A percentile compares a stretch with the other conserved stretches of the same genome.
Conservation (phyloP, 371 early-diverging fungal species). For the Apophysomyces ossiformis region DNA sequence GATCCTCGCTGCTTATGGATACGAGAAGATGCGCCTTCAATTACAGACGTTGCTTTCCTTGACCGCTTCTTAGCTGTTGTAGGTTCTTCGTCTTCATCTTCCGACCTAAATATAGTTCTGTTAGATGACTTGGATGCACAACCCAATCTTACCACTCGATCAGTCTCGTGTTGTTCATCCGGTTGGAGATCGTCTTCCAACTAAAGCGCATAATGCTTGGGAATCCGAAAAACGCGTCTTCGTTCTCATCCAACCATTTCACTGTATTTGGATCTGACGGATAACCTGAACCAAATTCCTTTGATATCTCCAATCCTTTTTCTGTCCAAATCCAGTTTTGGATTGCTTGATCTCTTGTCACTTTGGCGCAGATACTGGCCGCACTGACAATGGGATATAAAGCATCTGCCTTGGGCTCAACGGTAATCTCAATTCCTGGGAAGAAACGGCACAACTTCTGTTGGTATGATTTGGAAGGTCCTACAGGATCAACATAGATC, state of each 20-base stretch:
- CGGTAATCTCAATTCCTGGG: conserved; percentile 78
- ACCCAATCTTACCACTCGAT: conserved; percentile 49
- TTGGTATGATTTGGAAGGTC: conserved; percentile 87
- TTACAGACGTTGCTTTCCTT: background rate
- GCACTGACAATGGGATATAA: conserved; percentile 97
- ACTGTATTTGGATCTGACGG: conserved; percentile 97
- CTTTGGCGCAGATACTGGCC: conserved; percentile 99
- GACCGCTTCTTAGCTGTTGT: conserved; percentile 15
- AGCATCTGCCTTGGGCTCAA: conserved; percentile 97
- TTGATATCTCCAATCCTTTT: conserved; percentile 51
- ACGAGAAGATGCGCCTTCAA: background rate
- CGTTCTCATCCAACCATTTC: conserved; percentile 82
- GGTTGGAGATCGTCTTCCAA: conserved; percentile 91
- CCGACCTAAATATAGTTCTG: conserved; percentile 23
- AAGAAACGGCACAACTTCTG: conserved; percentile 74
- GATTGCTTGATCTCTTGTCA: conserved; percentile 89
- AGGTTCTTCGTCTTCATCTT: conserved; percentile 31
- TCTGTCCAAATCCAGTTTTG: conserved; percentile 87
- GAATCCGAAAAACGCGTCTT: conserved; percentile 93
- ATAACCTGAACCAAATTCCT: conserved; percentile 95
- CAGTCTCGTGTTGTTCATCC: conserved; percentile 60
- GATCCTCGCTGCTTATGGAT: conserved; percentile 12
- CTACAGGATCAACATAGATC: conserved; percentile 98
- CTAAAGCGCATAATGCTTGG: conserved; percentile 94
- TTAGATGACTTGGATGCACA: background rate